Evolutionary conservation across 2,329 filamentous ascomycete genomes (phyloP).

Genomic region (Thermoascus crustaceus): DNA sequence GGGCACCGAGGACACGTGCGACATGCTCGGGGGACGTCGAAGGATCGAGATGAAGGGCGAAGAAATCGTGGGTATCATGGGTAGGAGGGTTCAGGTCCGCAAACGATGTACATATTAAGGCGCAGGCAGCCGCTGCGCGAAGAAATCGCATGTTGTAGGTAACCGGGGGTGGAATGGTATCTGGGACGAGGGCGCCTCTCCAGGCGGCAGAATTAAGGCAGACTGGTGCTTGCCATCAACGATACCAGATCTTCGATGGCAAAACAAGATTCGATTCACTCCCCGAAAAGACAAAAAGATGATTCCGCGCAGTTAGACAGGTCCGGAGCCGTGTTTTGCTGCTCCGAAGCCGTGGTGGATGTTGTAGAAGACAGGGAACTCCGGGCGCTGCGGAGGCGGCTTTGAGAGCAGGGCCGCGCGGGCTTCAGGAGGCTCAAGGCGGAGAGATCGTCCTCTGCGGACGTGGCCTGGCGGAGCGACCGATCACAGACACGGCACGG

Average conservation of each 20-base stretch:
- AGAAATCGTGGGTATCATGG: slow-evolving; percentile 80
- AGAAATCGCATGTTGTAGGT: slow-evolving; percentile 16
- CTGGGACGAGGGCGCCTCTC: slow-evolving; percentile 4
- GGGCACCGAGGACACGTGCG: slow-evolving; percentile 63
- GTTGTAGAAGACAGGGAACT: no score
- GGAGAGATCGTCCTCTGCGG: background rate
- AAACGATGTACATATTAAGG: slow-evolving; percentile 37
- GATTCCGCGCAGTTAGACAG: slow-evolving; percentile 8
- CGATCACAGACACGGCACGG: no score
- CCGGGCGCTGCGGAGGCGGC: no score
- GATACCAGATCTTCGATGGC: slow-evolving; percentile 5
- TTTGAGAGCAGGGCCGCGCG: no score
- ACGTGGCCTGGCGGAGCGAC: background rate
- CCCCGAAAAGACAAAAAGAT: slow-evolving; percentile 9
- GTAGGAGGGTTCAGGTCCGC: slow-evolving; percentile 54
- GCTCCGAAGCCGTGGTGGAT: no score
- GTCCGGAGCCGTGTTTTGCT: background rate
- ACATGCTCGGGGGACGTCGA: slow-evolving; percentile 57
- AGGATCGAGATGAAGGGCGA: slow-evolving; percentile 74
- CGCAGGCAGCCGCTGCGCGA: slow-evolving; percentile 17
- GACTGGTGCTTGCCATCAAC: slow-evolving; percentile 15
- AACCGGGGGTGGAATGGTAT: background rate
- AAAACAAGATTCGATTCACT: slow-evolving; percentile 4
- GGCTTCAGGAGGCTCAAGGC: no score
- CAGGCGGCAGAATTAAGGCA: slow-evolving; percentile 8